Conservation (phyloP, 2,329 filamentous ascomycete genomes). For the Pseudogymnoascus verrucosus region DNA sequence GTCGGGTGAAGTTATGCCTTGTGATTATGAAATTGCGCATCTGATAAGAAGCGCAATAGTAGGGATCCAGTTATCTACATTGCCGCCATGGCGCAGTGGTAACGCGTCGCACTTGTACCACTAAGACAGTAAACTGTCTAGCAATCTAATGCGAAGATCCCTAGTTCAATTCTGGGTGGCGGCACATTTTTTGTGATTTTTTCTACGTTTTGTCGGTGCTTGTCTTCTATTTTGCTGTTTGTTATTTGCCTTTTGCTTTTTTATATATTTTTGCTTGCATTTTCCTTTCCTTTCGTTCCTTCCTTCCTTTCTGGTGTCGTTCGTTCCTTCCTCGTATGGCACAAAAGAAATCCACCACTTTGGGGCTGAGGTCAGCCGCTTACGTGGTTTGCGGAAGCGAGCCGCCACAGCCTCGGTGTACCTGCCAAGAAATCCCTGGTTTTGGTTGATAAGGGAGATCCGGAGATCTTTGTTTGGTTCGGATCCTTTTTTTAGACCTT, state of each 20-base stretch:
- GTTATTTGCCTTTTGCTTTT: neutral
- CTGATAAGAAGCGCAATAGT: neutral
- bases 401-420: neutral
- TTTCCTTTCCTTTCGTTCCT: neutral
- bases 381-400: neutral
- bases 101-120: constrained; percentile 10
- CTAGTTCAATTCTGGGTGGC: constrained; percentile 8
- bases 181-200: constrained; percentile 1
- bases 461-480: neutral
- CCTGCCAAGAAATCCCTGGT: neutral
- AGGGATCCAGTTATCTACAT: neutral
- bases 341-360: neutral
- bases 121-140: constrained; percentile 10
- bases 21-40: neutral
- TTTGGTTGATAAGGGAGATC: neutral
- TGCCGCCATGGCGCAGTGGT: constrained; percentile 9
- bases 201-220: neutral
- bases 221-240: neutral
- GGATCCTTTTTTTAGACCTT: neutral
- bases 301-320: neutral
- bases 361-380: neutral
- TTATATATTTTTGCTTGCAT: neutral
- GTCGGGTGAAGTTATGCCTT: neutral
- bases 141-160: constrained; percentile 9
- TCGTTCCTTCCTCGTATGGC: neutral